Percentiles rank a stretch among this genome's conserved stretches.
Conservation (phyloP, 495 filamentous ascomycete genomes). For the Geoglossum glabrum region DNA sequence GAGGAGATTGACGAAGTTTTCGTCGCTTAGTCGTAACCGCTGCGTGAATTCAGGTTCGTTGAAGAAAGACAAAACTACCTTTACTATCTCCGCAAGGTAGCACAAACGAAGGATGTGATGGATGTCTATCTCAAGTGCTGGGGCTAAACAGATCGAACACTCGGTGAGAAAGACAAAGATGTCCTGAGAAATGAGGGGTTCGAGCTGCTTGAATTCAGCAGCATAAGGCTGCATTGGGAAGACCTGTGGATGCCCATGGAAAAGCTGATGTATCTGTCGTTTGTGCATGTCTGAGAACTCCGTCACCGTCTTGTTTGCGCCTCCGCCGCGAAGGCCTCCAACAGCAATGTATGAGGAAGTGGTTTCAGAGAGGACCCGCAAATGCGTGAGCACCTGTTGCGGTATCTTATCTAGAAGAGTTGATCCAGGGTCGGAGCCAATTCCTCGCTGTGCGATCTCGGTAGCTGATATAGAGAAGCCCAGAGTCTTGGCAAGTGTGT, state of each 20-base stretch:
- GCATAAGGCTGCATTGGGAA: conserved; percentile 17
- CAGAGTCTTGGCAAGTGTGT: conserved; percentile 51
- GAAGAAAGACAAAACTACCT: conserved; percentile 28
- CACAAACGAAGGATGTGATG: conserved; percentile 72
- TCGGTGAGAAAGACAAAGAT: conserved; percentile 75
- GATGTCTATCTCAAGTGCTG: conserved; percentile 43
- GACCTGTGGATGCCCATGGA: conserved; percentile 27
- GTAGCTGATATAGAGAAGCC: conserved; percentile 77
- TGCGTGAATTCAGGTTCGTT: background rate
- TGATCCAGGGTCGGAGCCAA: conserved; percentile 51
- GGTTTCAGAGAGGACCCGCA: conserved; percentile 82
- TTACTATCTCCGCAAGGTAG: conserved; percentile 79
- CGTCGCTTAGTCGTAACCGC: background rate
- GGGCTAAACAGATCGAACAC: conserved; percentile 47
- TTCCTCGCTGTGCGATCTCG: conserved; percentile 82
- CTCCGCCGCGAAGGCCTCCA: conserved; percentile 39
- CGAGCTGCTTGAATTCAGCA: conserved; percentile 28
- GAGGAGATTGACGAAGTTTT: background rate
- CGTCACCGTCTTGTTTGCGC: conserved; percentile 36
- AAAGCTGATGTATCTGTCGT: conserved; percentile 58
- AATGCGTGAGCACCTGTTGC: conserved; percentile 58
- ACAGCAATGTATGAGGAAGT: conserved; percentile 66
- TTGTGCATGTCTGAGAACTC: conserved; percentile 53
- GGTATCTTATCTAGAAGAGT: conserved; percentile 74
- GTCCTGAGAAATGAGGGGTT: conserved; percentile 57